Evolutionary conservation across 2,329 filamentous ascomycete genomes (phyloP).

Genomic region (Coniochaeta sp.): DNA sequence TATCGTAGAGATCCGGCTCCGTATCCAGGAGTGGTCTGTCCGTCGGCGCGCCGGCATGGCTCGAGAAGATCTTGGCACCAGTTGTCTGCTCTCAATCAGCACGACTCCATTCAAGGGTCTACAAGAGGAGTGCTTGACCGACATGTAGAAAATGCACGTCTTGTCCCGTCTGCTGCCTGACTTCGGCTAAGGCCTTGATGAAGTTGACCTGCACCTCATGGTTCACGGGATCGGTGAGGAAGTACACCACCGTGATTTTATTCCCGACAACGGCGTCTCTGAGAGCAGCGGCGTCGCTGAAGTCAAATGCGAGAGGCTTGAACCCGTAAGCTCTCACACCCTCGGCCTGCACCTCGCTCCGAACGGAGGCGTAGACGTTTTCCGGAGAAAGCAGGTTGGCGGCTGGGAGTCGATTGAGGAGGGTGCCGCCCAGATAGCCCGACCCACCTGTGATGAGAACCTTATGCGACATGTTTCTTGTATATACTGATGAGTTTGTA

Average conservation of each 20-base stretch:
- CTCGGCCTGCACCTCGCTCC: slow-evolving; percentile 34
- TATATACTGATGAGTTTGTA: background rate
- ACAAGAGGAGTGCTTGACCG: slow-evolving; percentile 3
- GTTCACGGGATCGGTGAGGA: slow-evolving; percentile 32
- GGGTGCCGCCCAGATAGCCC: slow-evolving; percentile 43
- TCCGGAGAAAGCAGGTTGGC: slow-evolving; percentile 31
- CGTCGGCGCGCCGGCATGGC: slow-evolving; percentile 33
- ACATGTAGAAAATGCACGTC: slow-evolving; percentile 41
- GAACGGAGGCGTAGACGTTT: slow-evolving; percentile 38
- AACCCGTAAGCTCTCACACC: slow-evolving; percentile 34
- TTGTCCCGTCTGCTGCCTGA: slow-evolving; percentile 30
- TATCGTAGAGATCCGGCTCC: slow-evolving; percentile 31
- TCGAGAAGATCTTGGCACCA: slow-evolving; percentile 45
- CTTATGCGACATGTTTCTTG: slow-evolving; percentile 4
- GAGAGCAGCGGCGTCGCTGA: slow-evolving; percentile 26
- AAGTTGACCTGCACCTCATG: slow-evolving; percentile 25
- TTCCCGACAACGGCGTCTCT: slow-evolving; percentile 28
- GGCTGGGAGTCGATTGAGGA: slow-evolving; percentile 30
- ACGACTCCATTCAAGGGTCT: background rate
- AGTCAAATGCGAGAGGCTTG: slow-evolving; percentile 30
- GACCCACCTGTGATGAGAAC: slow-evolving; percentile 43
- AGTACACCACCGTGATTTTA: slow-evolving; percentile 39
- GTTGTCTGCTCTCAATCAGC: slow-evolving; percentile 24
- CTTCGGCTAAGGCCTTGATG: slow-evolving; percentile 35
- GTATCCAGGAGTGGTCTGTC: slow-evolving; percentile 33